Conservation (phyloP, 225 moss, liverwort and hornwort species). For the Ulota crispa region DNA sequence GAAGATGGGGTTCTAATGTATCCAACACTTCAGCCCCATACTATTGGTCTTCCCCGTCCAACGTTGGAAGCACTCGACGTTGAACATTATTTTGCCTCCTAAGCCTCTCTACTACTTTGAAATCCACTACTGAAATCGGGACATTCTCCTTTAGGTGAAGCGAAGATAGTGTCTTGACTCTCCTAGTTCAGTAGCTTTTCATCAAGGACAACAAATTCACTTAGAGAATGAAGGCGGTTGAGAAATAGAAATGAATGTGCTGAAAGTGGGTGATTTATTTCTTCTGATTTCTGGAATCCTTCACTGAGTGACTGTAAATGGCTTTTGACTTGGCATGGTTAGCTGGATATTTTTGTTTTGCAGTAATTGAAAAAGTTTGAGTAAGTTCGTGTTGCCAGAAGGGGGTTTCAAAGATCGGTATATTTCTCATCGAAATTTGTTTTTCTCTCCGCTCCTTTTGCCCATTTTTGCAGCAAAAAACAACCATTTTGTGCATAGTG, state of each 20-base stretch:
- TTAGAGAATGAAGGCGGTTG: neutral
- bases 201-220: neutral
- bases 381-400: neutral
- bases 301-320: neutral
- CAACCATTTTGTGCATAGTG: too few relatives aligned
- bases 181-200: neutral
- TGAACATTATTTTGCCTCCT: neutral
- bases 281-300: neutral
- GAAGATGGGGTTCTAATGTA: neutral
- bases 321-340: neutral
- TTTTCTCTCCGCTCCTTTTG: too few relatives aligned
- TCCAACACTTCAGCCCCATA: neutral
- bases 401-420: too few relatives aligned
- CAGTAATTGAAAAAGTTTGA: conserved; percentile 16
- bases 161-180: neutral
- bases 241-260: neutral
- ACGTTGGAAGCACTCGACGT: neutral
- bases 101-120: neutral
- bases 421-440: too few relatives aligned
- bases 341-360: neutral
- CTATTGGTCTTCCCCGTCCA: neutral
- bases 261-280: neutral
- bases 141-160: neutral
- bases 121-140: neutral
- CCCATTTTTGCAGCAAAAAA: too few relatives aligned